Conservation (phyloP, 306 rosid species). For the Senna tora region DNA sequence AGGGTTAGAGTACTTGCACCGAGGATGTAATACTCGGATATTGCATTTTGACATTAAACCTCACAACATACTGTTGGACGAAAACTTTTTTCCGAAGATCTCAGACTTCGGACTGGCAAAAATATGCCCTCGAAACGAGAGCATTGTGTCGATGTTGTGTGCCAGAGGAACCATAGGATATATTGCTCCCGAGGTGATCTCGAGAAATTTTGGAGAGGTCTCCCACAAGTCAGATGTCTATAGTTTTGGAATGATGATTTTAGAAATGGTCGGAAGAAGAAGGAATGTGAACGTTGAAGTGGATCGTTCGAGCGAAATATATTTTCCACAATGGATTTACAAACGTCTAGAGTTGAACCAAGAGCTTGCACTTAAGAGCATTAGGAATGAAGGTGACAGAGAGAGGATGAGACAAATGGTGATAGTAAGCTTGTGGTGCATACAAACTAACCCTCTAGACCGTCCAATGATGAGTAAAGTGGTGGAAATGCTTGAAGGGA, state of each 20-base stretch:
- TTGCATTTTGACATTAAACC: constrained; percentile 51
- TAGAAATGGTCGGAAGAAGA: constrained; percentile 41
- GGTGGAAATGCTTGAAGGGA: constrained; percentile 49
- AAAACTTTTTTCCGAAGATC: constrained; percentile 31
- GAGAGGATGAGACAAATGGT: constrained; percentile 37
- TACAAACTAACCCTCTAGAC: constrained; percentile 1
- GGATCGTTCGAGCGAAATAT: constrained; percentile 31
- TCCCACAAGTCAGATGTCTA: constrained; percentile 45
- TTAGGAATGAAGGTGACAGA: constrained; percentile 20
- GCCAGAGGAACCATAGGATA: constrained; percentile 46
- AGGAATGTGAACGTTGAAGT: constrained; percentile 9
- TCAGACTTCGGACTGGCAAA: constrained; percentile 50
- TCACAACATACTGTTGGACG: constrained; percentile 40
- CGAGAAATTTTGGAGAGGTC: constrained; percentile 14
- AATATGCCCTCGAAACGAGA: constrained; percentile 27
- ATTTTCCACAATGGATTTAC: constrained; percentile 43
- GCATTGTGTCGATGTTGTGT: constrained; percentile 25
- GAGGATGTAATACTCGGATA: constrained; percentile 41
- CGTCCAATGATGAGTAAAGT: constrained; percentile 39
- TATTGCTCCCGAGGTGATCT: constrained; percentile 28
- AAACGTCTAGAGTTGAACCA: constrained; percentile 23
- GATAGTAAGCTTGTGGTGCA: constrained; percentile 28
- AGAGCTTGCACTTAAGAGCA: constrained; percentile 19
- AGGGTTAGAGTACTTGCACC: constrained; percentile 37
- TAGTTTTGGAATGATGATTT: constrained; percentile 39